Evolutionary conservation across 306 rosid species (phyloP).

Genomic region (Glycine soja): DNA sequence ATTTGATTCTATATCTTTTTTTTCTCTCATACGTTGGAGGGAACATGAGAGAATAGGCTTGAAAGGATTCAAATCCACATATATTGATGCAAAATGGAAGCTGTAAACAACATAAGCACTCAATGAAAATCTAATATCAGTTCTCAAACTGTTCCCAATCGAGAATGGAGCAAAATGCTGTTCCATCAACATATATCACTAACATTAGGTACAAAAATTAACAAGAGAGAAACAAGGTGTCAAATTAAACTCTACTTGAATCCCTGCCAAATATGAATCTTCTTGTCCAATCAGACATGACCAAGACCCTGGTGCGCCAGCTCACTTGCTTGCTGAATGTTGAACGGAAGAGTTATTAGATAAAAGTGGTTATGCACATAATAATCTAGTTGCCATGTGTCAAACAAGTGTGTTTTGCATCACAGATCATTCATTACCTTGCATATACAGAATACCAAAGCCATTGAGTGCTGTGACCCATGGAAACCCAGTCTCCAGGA

Average conservation of each 20-base stretch:
- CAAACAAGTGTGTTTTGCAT: constrained; percentile 23
- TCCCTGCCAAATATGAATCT: constrained; percentile 91
- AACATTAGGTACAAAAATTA: constrained; percentile 37
- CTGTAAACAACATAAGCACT: constrained; percentile 8
- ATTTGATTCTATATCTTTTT: background rate
- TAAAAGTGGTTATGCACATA: constrained; percentile 8
- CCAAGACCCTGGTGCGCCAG: constrained; percentile 91
- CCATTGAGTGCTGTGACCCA: constrained; percentile 96
- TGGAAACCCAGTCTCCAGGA: constrained; percentile 98
- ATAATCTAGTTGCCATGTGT: background rate
- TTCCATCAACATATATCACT: background rate
- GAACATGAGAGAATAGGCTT: background rate
- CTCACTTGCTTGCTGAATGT: constrained; percentile 92
- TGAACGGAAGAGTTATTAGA: background rate
- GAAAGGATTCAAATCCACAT: constrained; percentile 1
- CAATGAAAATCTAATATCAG: background rate
- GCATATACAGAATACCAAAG: constrained; percentile 99
- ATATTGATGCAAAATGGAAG: constrained; percentile 6
- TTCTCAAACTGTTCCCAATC: constrained; percentile 19
- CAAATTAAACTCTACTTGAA: constrained; percentile 71
- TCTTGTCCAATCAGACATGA: constrained; percentile 88
- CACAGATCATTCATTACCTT: constrained; percentile 56
- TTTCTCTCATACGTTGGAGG: background rate
- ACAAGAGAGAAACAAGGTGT: background rate
- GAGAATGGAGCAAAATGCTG: background rate